phyloP scores from a whole-genome alignment of 345 rosid genomes.

The Laguncularia racemosa region DNA sequence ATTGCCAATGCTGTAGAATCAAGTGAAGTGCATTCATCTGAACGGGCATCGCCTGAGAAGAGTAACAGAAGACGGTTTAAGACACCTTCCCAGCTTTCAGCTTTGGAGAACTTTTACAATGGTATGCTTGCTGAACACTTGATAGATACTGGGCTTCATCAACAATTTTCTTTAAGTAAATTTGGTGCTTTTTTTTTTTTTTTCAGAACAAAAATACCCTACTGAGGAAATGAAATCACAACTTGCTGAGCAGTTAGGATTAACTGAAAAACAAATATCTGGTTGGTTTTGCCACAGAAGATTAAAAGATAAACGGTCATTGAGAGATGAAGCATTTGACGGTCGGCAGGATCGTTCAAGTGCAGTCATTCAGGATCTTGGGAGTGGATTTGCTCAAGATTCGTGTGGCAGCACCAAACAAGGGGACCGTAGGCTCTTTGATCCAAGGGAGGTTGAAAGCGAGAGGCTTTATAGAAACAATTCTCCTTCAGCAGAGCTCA shows the following conservation, averaged over 20 bases:
- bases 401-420: constrained; percentile 95
- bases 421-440: constrained; percentile 45
- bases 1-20: constrained; percentile 34
- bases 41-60: constrained; percentile 50
- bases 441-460: constrained; percentile 85
- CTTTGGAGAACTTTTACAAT: constrained; percentile 67
- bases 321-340: constrained; percentile 45
- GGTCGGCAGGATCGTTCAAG: constrained; percentile 84
- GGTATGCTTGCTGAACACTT: constrained; percentile 39
- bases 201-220: constrained; percentile 72
- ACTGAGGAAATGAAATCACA: constrained; percentile 69
- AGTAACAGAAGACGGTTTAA: constrained; percentile 54
- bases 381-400: constrained; percentile 79
- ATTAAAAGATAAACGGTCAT: constrained; percentile 65
- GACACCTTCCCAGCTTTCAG: constrained; percentile 67
- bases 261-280: constrained; percentile 93
- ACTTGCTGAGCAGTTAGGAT: constrained; percentile 56
- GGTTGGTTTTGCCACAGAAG: constrained; percentile 99
- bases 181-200: constrained; percentile 1
- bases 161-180: constrained; percentile 5
- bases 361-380: constrained; percentile 74
- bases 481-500: constrained; percentile 28
- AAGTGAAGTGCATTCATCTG: constrained; percentile 48
- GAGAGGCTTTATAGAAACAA: constrained; percentile 41
- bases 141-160: constrained; percentile 1